phyloP scores from a whole-genome alignment of 2,329 filamentous ascomycete genomes.

The Neofusicoccum sp. region DNA sequence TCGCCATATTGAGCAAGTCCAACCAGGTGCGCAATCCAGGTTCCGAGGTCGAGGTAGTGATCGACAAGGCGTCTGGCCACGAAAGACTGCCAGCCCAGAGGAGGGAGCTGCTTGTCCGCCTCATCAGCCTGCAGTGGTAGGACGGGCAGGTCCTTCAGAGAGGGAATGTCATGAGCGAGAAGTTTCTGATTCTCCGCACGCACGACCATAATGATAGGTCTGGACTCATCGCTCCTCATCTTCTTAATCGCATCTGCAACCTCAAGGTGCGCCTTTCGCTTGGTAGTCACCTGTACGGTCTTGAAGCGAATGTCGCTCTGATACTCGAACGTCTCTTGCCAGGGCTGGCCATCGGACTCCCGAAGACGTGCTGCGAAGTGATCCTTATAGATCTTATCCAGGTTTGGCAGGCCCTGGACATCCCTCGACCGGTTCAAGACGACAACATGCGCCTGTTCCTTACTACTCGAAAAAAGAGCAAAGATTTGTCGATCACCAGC shows the following conservation, averaged over 20 bases:
- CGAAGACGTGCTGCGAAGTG: constrained; percentile 64
- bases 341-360: constrained; percentile 66
- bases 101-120: constrained; percentile 81
- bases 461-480: constrained; percentile 82
- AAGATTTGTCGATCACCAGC: constrained; percentile 91
- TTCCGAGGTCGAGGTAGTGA: constrained; percentile 88
- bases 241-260: constrained; percentile 86
- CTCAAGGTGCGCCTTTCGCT: constrained; percentile 84
- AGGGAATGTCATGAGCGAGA: constrained; percentile 79
- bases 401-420: constrained; percentile 81
- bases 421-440: constrained; percentile 84
- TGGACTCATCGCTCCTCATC: constrained; percentile 78
- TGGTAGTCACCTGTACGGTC: constrained; percentile 81
- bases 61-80: constrained; percentile 81
- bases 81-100: constrained; percentile 89
- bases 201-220: constrained; percentile 79
- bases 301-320: constrained; percentile 84
- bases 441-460: constrained; percentile 77
- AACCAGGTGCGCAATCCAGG: constrained; percentile 86
- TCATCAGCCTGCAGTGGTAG: constrained; percentile 78
- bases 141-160: constrained; percentile 79
- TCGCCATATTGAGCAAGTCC: constrained; percentile 89
- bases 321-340: constrained; percentile 82
- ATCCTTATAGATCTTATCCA: constrained; percentile 84
- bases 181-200: constrained; percentile 84